Percentiles rank a stretch among this genome's conserved stretches.
Conservation (phyloP, 2,329 filamentous ascomycete genomes). For the Orbilia javanica region DNA sequence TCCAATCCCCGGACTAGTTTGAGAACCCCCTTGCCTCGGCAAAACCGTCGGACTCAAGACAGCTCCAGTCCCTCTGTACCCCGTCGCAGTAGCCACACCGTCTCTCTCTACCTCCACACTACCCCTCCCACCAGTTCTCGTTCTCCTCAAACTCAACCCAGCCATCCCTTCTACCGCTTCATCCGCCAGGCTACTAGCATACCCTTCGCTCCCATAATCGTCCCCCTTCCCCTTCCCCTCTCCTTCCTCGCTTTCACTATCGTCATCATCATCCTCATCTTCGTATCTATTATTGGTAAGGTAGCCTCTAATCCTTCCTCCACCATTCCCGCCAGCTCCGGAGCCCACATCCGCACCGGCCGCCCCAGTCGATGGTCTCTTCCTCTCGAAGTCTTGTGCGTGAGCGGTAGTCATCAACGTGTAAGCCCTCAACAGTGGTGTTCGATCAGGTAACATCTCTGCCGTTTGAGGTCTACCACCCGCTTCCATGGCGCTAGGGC, state of each 20-base stretch:
- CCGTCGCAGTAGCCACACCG: not conserved
- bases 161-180: slow-evolving; percentile 45
- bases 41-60: slow-evolving; percentile 35
- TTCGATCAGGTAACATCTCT: slow-evolving; percentile 42
- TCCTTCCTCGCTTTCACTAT: slow-evolving; percentile 62
- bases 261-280: slow-evolving; percentile 61
- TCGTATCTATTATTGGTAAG: slow-evolving; percentile 43
- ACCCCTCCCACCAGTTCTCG: slow-evolving; percentile 2
- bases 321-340: not conserved
- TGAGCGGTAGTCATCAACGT: slow-evolving; percentile 80
- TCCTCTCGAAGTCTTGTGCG: slow-evolving; percentile 91
- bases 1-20: slow-evolving; percentile 28
- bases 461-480: slow-evolving; percentile 43
- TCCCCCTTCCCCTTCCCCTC: not conserved
- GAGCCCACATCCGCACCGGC: slow-evolving; percentile 57
- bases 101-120: not conserved
- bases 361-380: slow-evolving; percentile 69
- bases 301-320: slow-evolving; percentile 47
- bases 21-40: not conserved
- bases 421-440: slow-evolving; percentile 60
- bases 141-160: slow-evolving; percentile 33
- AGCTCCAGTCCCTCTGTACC: slow-evolving; percentile 42
- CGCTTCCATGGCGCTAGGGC: slow-evolving; percentile 58
- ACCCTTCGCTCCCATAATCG: slow-evolving; percentile 4
- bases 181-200: slow-evolving; percentile 29